phyloP scores from a whole-genome alignment of 148 eudicot species.

The Arbutus unedo region DNA sequence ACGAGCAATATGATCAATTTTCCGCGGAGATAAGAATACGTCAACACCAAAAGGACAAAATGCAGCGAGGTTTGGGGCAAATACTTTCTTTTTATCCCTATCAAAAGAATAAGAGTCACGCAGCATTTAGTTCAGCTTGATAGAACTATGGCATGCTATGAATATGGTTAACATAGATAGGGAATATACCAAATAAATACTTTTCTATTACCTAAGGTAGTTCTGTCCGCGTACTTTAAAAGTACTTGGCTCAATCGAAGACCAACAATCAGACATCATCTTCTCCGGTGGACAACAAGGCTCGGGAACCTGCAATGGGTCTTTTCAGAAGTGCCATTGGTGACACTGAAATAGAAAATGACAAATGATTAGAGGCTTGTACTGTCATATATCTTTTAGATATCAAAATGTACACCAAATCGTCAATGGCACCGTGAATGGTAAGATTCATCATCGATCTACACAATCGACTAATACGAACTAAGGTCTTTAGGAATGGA shows the following conservation, averaged over 20 bases:
- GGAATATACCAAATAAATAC: background rate
- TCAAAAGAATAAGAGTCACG: conserved; percentile 13
- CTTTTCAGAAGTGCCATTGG: conserved; percentile 70
- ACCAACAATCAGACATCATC: conserved; percentile 85
- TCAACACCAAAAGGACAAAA: conserved; percentile 85
- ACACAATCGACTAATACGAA: background rate
- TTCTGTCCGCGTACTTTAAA: conserved; percentile 81
- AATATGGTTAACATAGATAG: background rate
- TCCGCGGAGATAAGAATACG: conserved; percentile 74
- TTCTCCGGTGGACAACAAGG: conserved; percentile 71
- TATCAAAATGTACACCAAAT: background rate
- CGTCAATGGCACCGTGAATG: background rate
- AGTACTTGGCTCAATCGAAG: conserved; percentile 67
- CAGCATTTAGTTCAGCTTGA: background rate
- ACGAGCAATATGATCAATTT: conserved; percentile 85
- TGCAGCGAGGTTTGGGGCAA: conserved; percentile 68
- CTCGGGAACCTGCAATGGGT: conserved; percentile 86
- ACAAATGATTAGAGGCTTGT: background rate
- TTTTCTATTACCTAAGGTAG: conserved; percentile 53
- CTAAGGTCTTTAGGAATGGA: background rate
- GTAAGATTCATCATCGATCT: background rate
- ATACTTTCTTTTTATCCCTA: conserved; percentile 89
- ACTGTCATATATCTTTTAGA: background rate
- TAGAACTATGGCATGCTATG: background rate
- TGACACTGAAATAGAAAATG: conserved; percentile 42